Base-by-base conservation (phyloP, 805 yeast genomes). In the Barnettozyma populi region DNA sequence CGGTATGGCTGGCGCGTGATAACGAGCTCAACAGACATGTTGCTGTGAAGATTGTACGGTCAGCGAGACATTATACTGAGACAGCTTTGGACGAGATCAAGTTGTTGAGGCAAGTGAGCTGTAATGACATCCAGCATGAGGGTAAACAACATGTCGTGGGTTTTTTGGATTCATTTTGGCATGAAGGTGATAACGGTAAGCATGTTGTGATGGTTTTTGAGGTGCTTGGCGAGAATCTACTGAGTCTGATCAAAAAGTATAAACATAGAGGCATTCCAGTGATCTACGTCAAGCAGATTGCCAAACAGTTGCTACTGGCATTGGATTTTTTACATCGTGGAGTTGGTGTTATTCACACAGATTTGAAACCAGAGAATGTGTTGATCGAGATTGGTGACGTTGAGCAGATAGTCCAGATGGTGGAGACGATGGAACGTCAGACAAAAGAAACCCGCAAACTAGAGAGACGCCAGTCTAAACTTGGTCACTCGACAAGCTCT, bases 131-230 rank as follows among this genome's bases (percentile, higher is more conserved):
- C 1, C 73, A 72, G 36, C 95, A 88, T 59, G 86, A 86, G 6
- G 97, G 97, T 3, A 87, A 88, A 55, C 76, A 76, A 35, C 88
- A 86, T 65, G 84, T 92, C 21, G 86, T 94, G 41, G 82, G 81
- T 45, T 70, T 94, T 36, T 67, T 89, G 49, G 98, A 94, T 65
- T 80, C 86, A 50, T 94, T 94, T 63, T 79, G 81, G 47, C 96
- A 92, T 61, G 68, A 71, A 37, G 99, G 99, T 1, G 90, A 88
- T 5, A 89, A 94, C 65, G 99, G 99, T 1, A 74, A 78, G 2
- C 99, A 94, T 67, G 84, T 90, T 10, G 92, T 94, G 49, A 94
- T 94, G 98, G 97, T 92, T 1, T 94, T 94, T 65, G 99, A 94
- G 68, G 96, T 94, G 0, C 71, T 94, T 52, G 99, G 99, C 19